Base-by-base conservation (phyloP, 2,329 filamentous ascomycete species). In the Cladosporium sp. region DNA sequence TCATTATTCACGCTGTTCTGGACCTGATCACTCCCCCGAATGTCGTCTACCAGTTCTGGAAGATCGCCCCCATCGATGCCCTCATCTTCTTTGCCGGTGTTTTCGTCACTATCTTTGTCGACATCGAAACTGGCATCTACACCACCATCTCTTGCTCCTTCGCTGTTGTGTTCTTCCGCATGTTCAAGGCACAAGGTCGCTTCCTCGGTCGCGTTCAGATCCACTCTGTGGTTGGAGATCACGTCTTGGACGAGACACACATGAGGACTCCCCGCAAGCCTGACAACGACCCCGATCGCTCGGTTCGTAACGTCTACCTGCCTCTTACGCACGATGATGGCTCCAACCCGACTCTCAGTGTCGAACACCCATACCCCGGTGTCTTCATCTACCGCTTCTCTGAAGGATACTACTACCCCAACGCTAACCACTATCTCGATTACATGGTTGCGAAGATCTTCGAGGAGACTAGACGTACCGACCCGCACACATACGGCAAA, bases 371-470 rank as follows among this genome's bases (percentile, higher is more conserved):
- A 1, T 88, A 93, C 61, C 92, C 92, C 0, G 93, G 93, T 46
- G 79, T 98, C 57, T 95, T 97, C 70, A 95, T 97, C 63, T 97
- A 95, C 73, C 84, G 92, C 38, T 96, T 95, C 69, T 83, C 86
- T 0, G 92, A 97, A 71, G 88, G 91, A 38, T 95, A 95, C 77
- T 95, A 93, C 70, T 98, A 97, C 62, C 89, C 92, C 53, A 98
- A 95, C 60, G 90, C 90, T 16, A 88, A 88, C 62, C 84, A 88
- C 65, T 90, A 94, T 56, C 80, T 95, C 50, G 90, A 96, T 62
- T 81, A 88, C 62, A 64, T 76, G 42, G 63, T 72, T 11, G 55
- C 67, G 3, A 59, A 63, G 6, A 72, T 75, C n/a, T 72, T 76
- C 55, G 60, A 65, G 38, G 72, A 84, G 53, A 95, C 91, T 2